Percentiles rank a stretch among this genome's conserved stretches.
phyloP scores from a whole-genome alignment of 169 alveolate species.

The Plasmodium chabaudi region DNA sequence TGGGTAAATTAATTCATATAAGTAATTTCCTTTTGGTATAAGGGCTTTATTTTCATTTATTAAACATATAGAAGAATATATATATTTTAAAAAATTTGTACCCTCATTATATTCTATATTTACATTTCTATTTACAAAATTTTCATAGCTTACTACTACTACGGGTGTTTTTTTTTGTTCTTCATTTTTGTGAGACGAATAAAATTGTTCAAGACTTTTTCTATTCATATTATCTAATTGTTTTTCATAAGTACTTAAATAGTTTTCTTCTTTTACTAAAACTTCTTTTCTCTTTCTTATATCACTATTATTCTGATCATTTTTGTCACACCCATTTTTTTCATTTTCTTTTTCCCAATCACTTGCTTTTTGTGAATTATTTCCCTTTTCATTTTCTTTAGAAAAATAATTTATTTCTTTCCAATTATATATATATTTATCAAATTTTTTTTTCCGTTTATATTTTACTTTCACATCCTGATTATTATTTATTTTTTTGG shows the following conservation, averaged over 20 bases:
- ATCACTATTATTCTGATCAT: background rate
- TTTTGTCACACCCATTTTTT: background rate
- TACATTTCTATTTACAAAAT: conserved; percentile 45
- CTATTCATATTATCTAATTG: conserved; percentile 10
- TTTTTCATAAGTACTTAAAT: conserved; percentile 19
- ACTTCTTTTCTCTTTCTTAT: background rate
- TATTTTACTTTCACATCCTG: conserved; percentile 3
- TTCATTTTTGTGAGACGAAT: background rate
- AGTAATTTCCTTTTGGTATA: conserved; percentile 59
- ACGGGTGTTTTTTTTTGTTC: background rate
- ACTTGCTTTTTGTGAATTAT: background rate
- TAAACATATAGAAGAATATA: conserved; percentile 38
- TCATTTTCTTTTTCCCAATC: background rate
- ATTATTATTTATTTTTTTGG: background rate
- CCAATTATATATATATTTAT: conserved; percentile 36
- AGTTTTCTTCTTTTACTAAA: conserved; percentile 5
- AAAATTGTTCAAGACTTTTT: conserved; percentile 10
- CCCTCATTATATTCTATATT: conserved; percentile 17
- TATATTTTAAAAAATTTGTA: conserved; percentile 26
- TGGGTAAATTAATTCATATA: conserved; percentile 66
- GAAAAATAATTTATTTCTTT: conserved; percentile 4
- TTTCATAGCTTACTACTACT: conserved; percentile 33
- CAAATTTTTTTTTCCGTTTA: conserved; percentile 8
- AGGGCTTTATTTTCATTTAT: conserved; percentile 62
- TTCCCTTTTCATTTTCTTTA: background rate